phyloP scores from a whole-genome alignment of 306 rosid species.

The Cucurbita maxima region DNA sequence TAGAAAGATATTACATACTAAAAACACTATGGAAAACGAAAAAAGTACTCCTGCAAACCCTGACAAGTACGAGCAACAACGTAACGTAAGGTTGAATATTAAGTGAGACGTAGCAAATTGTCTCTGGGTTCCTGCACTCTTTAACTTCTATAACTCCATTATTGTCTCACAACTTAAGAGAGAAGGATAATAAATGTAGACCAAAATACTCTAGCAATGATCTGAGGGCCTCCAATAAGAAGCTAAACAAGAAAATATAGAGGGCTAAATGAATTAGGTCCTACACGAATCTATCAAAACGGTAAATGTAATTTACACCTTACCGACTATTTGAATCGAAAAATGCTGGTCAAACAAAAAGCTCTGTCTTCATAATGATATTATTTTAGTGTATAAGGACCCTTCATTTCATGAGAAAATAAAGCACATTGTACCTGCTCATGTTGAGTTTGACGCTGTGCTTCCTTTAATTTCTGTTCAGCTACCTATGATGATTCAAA shows the following conservation, averaged over 20 bases:
- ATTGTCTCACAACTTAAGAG: background rate
- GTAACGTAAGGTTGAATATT: background rate
- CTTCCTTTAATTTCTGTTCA: conserved; percentile 40
- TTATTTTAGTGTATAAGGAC: background rate
- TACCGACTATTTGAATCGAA: background rate
- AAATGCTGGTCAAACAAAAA: background rate
- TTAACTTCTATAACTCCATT: background rate
- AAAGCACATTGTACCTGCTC: conserved; percentile 35
- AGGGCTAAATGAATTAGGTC: background rate
- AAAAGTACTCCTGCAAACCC: background rate
- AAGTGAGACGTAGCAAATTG: background rate
- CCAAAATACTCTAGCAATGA: background rate
- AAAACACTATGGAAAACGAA: background rate
- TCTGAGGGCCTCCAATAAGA: background rate
- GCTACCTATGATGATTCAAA: conserved; percentile 40
- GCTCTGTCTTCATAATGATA: background rate
- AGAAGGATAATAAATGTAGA: background rate
- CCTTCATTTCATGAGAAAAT: background rate
- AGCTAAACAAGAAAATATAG: background rate
- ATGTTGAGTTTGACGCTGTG: conserved; percentile 25
- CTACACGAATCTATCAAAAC: background rate
- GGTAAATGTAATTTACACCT: background rate
- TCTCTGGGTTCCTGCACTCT: background rate
- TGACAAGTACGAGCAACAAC: background rate
- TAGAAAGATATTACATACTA: background rate